Evolutionary conservation across 768 basidiomycete genomes (phyloP).

Genomic region (Panaeolus papilionaceus): DNA sequence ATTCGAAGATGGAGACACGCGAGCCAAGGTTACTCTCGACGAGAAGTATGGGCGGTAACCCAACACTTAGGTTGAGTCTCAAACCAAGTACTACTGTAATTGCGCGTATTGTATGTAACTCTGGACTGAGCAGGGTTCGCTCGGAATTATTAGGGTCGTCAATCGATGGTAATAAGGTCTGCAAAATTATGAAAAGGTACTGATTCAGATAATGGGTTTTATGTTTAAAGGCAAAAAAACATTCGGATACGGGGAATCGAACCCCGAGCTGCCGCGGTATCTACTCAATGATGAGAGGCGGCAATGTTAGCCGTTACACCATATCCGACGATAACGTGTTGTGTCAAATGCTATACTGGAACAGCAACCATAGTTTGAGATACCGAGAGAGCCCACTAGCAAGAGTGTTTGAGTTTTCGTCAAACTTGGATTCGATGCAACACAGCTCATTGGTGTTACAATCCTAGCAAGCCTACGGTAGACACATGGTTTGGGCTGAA

Average conservation of each 20-base stretch:
- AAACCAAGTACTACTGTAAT: neutral
- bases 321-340: slow-evolving; percentile 40
- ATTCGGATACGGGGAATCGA: slow-evolving; percentile 58
- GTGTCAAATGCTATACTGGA: neutral
- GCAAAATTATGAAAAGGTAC: too few relatives aligned
- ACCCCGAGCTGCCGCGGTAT: slow-evolving; percentile 58
- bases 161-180: too few relatives aligned
- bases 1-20: slow-evolving; percentile 62
- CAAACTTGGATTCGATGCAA: too few relatives aligned
- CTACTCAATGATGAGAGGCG: slow-evolving; percentile 52
- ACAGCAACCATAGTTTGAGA: too few relatives aligned
- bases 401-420: too few relatives aligned
- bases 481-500: too few relatives aligned
- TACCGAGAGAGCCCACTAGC: too few relatives aligned
- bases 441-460: too few relatives aligned
- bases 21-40: slow-evolving; percentile 60
- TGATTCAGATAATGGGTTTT: neutral
- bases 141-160: too few relatives aligned
- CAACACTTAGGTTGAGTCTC: neutral
- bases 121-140: neutral
- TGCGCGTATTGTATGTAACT: neutral
- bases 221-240: neutral
- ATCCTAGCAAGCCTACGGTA: too few relatives aligned
- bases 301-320: slow-evolving; percentile 74
- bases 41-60: slow-evolving; percentile 37